Evolutionary conservation across 176 grass and related monocot genomes (phyloP).

Genomic region (Secale cereale): DNA sequence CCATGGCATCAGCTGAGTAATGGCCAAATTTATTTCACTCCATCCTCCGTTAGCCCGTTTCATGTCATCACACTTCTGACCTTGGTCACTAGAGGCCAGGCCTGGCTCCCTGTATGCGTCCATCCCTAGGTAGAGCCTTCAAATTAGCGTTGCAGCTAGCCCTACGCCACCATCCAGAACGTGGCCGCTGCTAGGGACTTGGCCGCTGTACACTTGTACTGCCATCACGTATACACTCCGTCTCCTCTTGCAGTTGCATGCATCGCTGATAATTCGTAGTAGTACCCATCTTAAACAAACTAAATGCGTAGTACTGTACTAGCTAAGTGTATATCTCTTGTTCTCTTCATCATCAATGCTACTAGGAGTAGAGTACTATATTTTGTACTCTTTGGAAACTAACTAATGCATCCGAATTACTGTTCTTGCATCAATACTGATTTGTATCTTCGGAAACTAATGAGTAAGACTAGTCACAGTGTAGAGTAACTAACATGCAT

Average conservation of each 20-base stretch:
- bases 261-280: neutral
- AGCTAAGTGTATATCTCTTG: neutral
- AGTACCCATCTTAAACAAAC: neutral
- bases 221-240: neutral
- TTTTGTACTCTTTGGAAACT: neutral
- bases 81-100: neutral
- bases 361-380: too few species aligned
- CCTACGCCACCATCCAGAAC: neutral
- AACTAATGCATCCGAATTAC: neutral
- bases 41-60: constrained; percentile 3
- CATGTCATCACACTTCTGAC: neutral
- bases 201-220: neutral
- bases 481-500: too few species aligned
- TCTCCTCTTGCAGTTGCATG: neutral
- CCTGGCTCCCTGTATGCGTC: neutral
- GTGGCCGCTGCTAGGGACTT: neutral
- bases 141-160: neutral
- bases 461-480: too few species aligned
- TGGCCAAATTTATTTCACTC: neutral
- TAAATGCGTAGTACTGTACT: neutral
- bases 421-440: neutral
- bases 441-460: neutral
- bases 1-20: neutral
- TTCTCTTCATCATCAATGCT: too few species aligned
- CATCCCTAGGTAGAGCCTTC: neutral